Conservation (phyloP, 2,329 filamentous ascomycete species). For the Ilyonectria robusta region DNA sequence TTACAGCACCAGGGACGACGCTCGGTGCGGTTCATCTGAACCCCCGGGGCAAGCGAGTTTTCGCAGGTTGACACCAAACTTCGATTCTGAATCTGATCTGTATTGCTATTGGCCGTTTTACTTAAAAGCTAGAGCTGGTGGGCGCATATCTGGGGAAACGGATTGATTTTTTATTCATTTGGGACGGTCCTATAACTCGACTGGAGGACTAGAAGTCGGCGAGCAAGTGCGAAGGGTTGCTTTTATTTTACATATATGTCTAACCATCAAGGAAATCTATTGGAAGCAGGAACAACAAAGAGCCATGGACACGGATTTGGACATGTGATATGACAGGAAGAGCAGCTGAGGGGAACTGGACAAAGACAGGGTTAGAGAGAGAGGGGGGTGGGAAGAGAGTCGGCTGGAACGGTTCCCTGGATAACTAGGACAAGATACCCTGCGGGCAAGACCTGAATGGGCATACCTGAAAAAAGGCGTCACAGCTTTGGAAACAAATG, state of each 20-base stretch:
- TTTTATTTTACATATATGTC: slow-evolving; percentile 13
- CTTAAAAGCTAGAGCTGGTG: slow-evolving; percentile 19
- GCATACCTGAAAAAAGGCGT: slow-evolving; percentile 37
- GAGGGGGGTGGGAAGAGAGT: slow-evolving; percentile 4
- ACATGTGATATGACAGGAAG: not conserved
- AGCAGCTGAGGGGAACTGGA: not conserved
- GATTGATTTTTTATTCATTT: slow-evolving; percentile 14
- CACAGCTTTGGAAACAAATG: slow-evolving; percentile 36
- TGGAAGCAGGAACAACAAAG: not conserved
- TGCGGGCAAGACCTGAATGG: slow-evolving; percentile 32
- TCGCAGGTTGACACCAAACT: slow-evolving; percentile 13
- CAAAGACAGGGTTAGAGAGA: not conserved
- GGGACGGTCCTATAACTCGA: not conserved
- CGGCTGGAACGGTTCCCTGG: slow-evolving; percentile 27
- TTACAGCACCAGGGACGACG: slow-evolving; percentile 28
- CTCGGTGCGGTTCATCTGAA: not conserved
- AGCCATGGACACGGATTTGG: not conserved
- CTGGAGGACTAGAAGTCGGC: not conserved
- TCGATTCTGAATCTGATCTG: slow-evolving; percentile 27
- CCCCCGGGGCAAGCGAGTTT: not conserved
- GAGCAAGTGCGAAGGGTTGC: not conserved
- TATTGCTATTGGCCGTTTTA: slow-evolving; percentile 27
- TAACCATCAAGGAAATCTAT: slow-evolving; percentile 5
- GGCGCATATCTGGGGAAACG: slow-evolving; percentile 18
- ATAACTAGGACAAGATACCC: slow-evolving; percentile 38